These are phyloP conservation scores for Candida smagusa DNA, from an alignment of 1,139 yeast genomes.

Conservation along the genomic window DNA sequence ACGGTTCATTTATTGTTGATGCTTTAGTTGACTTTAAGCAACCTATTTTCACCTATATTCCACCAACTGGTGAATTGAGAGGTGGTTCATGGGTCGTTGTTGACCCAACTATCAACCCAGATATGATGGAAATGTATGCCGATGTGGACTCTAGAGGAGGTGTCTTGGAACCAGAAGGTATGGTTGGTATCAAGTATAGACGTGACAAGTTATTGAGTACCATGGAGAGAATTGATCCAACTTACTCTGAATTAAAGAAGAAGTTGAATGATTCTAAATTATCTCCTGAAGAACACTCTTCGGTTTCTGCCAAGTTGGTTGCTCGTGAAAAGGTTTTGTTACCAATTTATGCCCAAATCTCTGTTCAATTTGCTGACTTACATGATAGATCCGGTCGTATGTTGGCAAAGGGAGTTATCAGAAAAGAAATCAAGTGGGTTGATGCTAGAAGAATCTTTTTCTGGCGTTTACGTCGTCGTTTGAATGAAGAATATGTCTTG, in stretches of 20 bases:
- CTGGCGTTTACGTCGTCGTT: slow-evolving; percentile 98
- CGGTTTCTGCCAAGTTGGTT: slow-evolving; percentile 60
- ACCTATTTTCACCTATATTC: slow-evolving; percentile 94
- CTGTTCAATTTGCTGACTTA: slow-evolving; percentile 94
- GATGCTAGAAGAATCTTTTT: slow-evolving; percentile 93
- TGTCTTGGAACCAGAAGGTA: slow-evolving; percentile 97
- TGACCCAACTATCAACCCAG: slow-evolving; percentile 94
- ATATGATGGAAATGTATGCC: slow-evolving; percentile 99
- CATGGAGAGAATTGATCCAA: slow-evolving; percentile 83
- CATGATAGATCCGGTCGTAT: slow-evolving; percentile 98
- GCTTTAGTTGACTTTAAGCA: slow-evolving; percentile 95
- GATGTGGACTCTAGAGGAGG: slow-evolving; percentile 97
- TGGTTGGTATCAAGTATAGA: slow-evolving; percentile 97
- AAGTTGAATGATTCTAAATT: slow-evolving; percentile 53
- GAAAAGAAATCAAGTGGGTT: slow-evolving; percentile 80
- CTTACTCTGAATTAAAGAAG: slow-evolving; percentile 64
- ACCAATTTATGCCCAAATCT: slow-evolving; percentile 88
- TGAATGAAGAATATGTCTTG: slow-evolving; percentile 86
- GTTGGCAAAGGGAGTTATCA: slow-evolving; percentile 90
- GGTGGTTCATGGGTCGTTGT: slow-evolving; percentile 99
- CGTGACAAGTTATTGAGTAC: slow-evolving; percentile 86
- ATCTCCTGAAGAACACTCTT: slow-evolving; percentile 63
- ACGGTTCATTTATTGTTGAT: slow-evolving; percentile 94
- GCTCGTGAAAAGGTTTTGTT: slow-evolving; percentile 77
- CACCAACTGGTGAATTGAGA: slow-evolving; percentile 96